Conservation (phyloP, 2,329 filamentous ascomycete genomes). For the Pseudopithomyces chartarum region DNA sequence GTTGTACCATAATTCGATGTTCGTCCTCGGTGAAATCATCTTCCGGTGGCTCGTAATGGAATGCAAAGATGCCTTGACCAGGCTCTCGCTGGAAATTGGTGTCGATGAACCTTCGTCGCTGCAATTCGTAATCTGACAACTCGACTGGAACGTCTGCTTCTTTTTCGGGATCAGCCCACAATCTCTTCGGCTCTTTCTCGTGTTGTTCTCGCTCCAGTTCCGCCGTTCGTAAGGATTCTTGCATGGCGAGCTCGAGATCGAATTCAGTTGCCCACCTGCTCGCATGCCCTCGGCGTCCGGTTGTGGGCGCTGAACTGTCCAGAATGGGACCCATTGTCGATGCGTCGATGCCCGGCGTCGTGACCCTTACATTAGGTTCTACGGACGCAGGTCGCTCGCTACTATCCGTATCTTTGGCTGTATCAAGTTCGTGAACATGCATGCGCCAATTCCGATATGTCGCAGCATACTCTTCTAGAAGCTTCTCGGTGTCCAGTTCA, state of each 20-base stretch:
- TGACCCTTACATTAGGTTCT: constrained; percentile 41
- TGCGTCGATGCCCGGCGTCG: constrained; percentile 54
- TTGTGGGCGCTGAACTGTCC: constrained; percentile 31
- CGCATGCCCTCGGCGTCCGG: constrained; percentile 37
- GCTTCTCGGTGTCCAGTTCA: constrained; percentile 32
- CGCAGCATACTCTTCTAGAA: constrained; percentile 42
- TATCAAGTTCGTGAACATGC: constrained; percentile 48
- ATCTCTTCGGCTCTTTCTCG: constrained; percentile 62
- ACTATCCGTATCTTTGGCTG: constrained; percentile 46
- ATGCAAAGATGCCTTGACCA: constrained; percentile 69
- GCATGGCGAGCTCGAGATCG: constrained; percentile 72
- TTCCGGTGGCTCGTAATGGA: constrained; percentile 72
- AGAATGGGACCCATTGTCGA: constrained; percentile 33
- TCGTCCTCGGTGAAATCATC: constrained; percentile 79
- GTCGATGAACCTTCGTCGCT: constrained; percentile 66
- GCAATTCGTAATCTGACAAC: constrained; percentile 65
- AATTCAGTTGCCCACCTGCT: constrained; percentile 63
- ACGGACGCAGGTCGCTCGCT: constrained; percentile 42
- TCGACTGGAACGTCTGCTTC: constrained; percentile 77
- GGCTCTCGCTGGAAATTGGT: constrained; percentile 68
- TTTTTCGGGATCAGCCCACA: constrained; percentile 75
- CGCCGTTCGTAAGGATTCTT: constrained; percentile 69
- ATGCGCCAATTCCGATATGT: constrained; percentile 50
- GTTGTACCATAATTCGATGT: constrained; percentile 71
- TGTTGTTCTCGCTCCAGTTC: constrained; percentile 75